A percentile compares a stretch with the other conserved stretches of the same genome.
Evolutionary conservation across 306 rosid genomes (phyloP).

Genomic region (Cicer yamashitae): DNA sequence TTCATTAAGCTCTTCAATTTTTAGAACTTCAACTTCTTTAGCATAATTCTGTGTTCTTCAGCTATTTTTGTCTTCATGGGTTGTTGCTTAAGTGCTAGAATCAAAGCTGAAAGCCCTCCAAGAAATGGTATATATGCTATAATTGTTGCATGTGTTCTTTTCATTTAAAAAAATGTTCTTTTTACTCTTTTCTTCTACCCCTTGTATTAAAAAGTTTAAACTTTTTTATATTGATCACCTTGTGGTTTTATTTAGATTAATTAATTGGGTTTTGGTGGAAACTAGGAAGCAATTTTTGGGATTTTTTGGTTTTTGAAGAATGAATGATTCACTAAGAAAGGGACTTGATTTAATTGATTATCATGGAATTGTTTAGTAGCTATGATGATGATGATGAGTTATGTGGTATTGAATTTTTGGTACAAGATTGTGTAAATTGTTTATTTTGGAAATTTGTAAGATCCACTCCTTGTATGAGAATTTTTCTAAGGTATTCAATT

Average conservation of each 20-base stretch:
- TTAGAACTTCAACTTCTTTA: slow-evolving; percentile 42
- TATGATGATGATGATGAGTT: neutral
- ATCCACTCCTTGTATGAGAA: neutral
- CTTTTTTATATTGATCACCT: slow-evolving; percentile 19
- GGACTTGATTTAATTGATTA: slow-evolving; percentile 38
- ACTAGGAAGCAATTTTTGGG: neutral
- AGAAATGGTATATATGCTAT: slow-evolving; percentile 59
- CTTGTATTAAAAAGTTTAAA: slow-evolving; percentile 2
- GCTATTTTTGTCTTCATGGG: slow-evolving; percentile 65
- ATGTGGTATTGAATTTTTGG: slow-evolving; percentile 19
- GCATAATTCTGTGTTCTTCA: slow-evolving; percentile 38
- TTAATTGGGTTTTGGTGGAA: neutral
- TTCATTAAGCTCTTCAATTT: slow-evolving; percentile 6
- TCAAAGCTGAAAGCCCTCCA: slow-evolving; percentile 94
- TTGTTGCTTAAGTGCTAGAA: slow-evolving; percentile 77
- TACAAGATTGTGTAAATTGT: neutral
- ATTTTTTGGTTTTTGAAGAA: slow-evolving; percentile 27
- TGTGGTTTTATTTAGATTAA: slow-evolving; percentile 12
- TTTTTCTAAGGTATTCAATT: slow-evolving; percentile 30
- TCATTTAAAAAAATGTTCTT: neutral
- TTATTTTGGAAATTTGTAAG: slow-evolving; percentile 31
- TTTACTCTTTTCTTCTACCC: neutral
- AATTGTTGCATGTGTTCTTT: slow-evolving; percentile 34
- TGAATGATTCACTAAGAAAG: neutral
- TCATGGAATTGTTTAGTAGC: neutral